Evolutionary conservation across 495 filamentous ascomycete species (phyloP).

Genomic region (Amorphotheca resinae): DNA sequence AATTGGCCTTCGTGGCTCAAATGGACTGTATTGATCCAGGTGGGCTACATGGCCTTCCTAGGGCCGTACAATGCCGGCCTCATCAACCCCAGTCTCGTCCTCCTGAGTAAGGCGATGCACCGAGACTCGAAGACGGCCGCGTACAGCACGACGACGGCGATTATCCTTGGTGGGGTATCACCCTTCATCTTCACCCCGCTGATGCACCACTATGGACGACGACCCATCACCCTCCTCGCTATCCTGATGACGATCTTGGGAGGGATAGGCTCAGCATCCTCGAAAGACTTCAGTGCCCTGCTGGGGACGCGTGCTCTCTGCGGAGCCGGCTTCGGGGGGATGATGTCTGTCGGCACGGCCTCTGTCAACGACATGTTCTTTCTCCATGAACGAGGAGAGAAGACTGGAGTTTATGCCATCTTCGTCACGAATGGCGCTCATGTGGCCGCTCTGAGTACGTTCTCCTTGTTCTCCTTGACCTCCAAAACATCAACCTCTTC

Average conservation of each 20-base stretch:
- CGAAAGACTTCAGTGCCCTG: slow-evolving; percentile 12
- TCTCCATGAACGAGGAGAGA: slow-evolving; percentile 20
- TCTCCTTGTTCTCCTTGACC: no score
- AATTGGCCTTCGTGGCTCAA: slow-evolving; percentile 23
- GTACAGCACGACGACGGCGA: slow-evolving; percentile 21
- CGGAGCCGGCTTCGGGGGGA: slow-evolving; percentile 21
- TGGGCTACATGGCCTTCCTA: slow-evolving; percentile 22
- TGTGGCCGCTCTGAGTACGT: slow-evolving; percentile 16
- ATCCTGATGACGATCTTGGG: slow-evolving; percentile 19
- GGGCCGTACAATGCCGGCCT: slow-evolving; percentile 20
- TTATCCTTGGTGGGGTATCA: slow-evolving; percentile 20
- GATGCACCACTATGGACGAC: slow-evolving; percentile 17
- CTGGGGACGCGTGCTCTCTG: slow-evolving; percentile 15
- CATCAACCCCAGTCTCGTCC: slow-evolving; percentile 17
- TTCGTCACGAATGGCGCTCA: slow-evolving; percentile 23
- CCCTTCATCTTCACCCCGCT: slow-evolving; percentile 19
- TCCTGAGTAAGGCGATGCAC: slow-evolving; percentile 13
- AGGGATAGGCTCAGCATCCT: slow-evolving; percentile 17
- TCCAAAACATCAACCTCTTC: no score
- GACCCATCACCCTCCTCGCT: slow-evolving; percentile 19
- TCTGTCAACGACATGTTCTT: slow-evolving; percentile 23
- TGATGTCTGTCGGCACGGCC: slow-evolving; percentile 22
- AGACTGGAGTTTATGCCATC: slow-evolving; percentile 21
- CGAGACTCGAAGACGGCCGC: slow-evolving; percentile 14
- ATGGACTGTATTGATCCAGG: slow-evolving; percentile 21